These are phyloP conservation scores for Chalciporus piperatoides DNA, from an alignment of 1,284 basidiomycete species.

Conservation along the genomic window DNA sequence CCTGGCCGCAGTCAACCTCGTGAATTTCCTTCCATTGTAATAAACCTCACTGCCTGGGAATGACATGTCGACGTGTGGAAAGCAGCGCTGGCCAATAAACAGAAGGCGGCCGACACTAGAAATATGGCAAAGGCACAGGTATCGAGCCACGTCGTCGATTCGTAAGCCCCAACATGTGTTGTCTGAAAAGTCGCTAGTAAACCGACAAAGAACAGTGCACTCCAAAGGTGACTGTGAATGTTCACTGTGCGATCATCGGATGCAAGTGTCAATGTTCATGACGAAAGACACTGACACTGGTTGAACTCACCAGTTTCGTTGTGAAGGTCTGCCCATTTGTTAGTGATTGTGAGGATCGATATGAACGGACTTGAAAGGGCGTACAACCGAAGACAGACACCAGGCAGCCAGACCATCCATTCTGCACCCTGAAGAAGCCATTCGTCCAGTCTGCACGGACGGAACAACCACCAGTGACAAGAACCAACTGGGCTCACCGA, in stretches of 20 bases:
- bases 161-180: constrained; percentile 47
- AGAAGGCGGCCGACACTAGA: constrained; percentile 69
- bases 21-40: constrained; percentile 2
- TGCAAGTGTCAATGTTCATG: constrained; percentile 9
- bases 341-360: constrained; percentile 7
- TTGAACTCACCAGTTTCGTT: constrained; percentile 69
- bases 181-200: constrained; percentile 53
- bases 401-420: constrained; percentile 62
- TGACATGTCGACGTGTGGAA: constrained; percentile 80
- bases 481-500: constrained; percentile 40
- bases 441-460: constrained; percentile 7
- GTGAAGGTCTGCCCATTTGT: constrained; percentile 59
- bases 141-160: constrained; percentile 60
- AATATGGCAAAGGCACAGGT: constrained; percentile 64
- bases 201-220: constrained; percentile 65
- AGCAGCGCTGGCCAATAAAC: constrained; percentile 70
- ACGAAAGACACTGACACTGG: constrained; percentile 2
- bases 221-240: constrained; percentile 85
- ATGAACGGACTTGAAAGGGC: constrained; percentile 30
- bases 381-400: constrained; percentile 71
- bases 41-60: constrained; percentile 52
- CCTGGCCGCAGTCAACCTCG: constrained; percentile 31
- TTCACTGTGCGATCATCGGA: constrained; percentile 57
- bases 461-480: constrained; percentile 11
- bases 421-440: constrained; percentile 47